phyloP scores from a whole-genome alignment of 2,329 filamentous ascomycete genomes.

The Aspergillus clavatus region DNA sequence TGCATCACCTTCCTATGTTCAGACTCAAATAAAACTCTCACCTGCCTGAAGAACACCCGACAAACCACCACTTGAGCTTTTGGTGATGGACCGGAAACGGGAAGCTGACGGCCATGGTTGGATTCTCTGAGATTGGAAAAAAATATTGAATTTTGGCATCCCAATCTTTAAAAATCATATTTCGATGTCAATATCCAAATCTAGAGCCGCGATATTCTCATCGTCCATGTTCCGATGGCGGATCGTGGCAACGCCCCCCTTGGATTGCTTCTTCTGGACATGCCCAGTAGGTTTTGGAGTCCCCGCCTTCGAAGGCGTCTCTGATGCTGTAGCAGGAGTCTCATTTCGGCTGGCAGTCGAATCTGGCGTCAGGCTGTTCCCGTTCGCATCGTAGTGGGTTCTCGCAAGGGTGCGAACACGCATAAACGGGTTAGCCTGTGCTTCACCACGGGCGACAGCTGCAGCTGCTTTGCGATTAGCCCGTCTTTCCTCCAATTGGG shows the following conservation, averaged over 20 bases:
- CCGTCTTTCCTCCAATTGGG: slow-evolving; percentile 75
- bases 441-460: slow-evolving; percentile 60
- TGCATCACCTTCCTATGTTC: slow-evolving; percentile 2
- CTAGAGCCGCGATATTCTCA: slow-evolving; percentile 83
- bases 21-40: neutral
- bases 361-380: slow-evolving; percentile 25
- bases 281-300: slow-evolving; percentile 47
- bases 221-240: slow-evolving; percentile 78
- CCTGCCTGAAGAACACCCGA: neutral
- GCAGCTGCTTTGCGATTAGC: slow-evolving; percentile 57
- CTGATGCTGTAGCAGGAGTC: slow-evolving; percentile 48
- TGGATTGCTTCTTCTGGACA: slow-evolving; percentile 33
- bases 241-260: slow-evolving; percentile 60
- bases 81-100: neutral
- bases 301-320: slow-evolving; percentile 49
- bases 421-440: slow-evolving; percentile 50
- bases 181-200: slow-evolving; percentile 88
- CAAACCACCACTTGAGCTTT: neutral
- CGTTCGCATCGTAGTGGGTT: slow-evolving; percentile 61
- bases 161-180: slow-evolving; percentile 49
- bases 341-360: slow-evolving; percentile 39
- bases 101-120: no score
- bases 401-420: slow-evolving; percentile 64
- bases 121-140: neutral
- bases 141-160: neutral